These are phyloP conservation scores for Aspergillus awamori DNA, from an alignment of 2,329 filamentous ascomycete species.

Conservation along the genomic window DNA sequence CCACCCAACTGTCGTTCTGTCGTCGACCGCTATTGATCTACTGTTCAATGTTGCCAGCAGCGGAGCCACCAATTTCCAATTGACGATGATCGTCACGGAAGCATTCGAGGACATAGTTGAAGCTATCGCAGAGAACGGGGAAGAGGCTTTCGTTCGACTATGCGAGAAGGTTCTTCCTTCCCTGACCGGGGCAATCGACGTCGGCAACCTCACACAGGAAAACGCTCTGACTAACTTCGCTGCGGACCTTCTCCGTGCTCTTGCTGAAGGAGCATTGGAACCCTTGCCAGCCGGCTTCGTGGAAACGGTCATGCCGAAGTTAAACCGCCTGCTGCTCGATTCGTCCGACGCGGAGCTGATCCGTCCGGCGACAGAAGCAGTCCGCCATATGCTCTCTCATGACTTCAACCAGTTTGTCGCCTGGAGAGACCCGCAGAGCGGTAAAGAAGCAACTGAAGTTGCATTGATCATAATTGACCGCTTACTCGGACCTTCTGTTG, in stretches of 20 bases:
- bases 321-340: slow-evolving; percentile 78
- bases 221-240: slow-evolving; percentile 79
- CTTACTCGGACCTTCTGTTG: slow-evolving; percentile 78
- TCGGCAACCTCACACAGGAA: slow-evolving; percentile 82
- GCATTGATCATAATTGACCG: slow-evolving; percentile 91
- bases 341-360: slow-evolving; percentile 87
- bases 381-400: slow-evolving; percentile 87
- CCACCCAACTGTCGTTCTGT: slow-evolving; percentile 73
- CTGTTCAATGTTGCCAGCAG: slow-evolving; percentile 88
- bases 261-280: slow-evolving; percentile 80
- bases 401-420: slow-evolving; percentile 87
- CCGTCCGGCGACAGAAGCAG: slow-evolving; percentile 79
- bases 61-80: slow-evolving; percentile 86
- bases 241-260: slow-evolving; percentile 76
- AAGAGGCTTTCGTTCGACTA: slow-evolving; percentile 72
- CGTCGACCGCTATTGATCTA: slow-evolving; percentile 71
- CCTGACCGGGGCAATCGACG: slow-evolving; percentile 84
- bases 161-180: slow-evolving; percentile 87
- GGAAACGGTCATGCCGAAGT: slow-evolving; percentile 79
- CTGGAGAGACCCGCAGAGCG: slow-evolving; percentile 76
- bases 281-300: slow-evolving; percentile 88
- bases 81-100: slow-evolving; percentile 84
- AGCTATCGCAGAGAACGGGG: slow-evolving; percentile 64
- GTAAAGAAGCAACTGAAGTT: slow-evolving; percentile 83
- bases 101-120: slow-evolving; percentile 86